Base-by-base conservation (phyloP, 768 basidiomycete genomes). In the Omphalotus guepiniiformis region DNA sequence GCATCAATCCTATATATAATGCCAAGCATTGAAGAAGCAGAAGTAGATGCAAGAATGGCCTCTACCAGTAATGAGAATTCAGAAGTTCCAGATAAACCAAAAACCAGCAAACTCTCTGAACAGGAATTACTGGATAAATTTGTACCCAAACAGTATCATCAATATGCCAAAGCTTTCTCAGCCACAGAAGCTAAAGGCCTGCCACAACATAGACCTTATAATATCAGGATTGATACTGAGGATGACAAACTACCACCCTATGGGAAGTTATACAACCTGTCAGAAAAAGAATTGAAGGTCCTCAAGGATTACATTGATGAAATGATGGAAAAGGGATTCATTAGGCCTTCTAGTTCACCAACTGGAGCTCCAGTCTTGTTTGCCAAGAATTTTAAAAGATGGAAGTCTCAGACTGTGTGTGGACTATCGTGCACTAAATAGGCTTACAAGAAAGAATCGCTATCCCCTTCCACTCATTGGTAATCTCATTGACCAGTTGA, bases 391-490 rank as follows among this genome's bases (percentile, higher is more conserved):
- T n/a, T n/a, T n/a, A 42, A 58, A 62, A 42, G 58, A 62, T 47
- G 52, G 55, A 35, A 36, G 22, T 3, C 56, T 58, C 0, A 42
- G 51, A 0, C 61, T 51, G 28, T 55, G 39, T 22, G 26, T 41
- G 5, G 39, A 41, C 43, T 71, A 63, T 39, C 41, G 54, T 15
- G 37, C 49, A 1, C 57, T 70, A 0, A 72, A 72, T 39, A 50
- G 58, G 1, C 57, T 64, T 42, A 67, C 65, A 0, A 58, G 61
- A 13, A 59, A 63, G 19, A 59, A 68, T 42, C 44, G 50, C 3
- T 68, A 69, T 38, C 68, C 64, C 1, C 55, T 72, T 5, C 68
- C 66, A 0, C 59, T 66, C 4, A 62, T 72, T 39, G 51, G 55
- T 1, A 60, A 69, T n/a, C 41, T 70, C 3, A 47, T 71, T 15